phyloP scores from a whole-genome alignment of 2,329 filamentous ascomycete genomes.

The Pezizomycotina sp. region DNA sequence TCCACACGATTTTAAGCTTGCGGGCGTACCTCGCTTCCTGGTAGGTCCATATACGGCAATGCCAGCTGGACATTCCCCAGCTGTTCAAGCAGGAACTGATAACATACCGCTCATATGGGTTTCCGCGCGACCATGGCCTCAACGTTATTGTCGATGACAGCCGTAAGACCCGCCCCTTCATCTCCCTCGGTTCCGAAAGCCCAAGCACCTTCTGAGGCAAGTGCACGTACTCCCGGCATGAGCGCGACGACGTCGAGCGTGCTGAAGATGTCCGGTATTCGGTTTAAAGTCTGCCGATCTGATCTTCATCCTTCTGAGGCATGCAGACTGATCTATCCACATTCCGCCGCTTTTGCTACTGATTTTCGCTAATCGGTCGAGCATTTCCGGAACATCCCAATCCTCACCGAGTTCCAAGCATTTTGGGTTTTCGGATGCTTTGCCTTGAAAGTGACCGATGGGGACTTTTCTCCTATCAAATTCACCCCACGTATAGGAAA shows the following conservation, averaged over 20 bases:
- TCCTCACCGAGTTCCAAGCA: conserved; percentile 1
- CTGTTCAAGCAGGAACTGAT: conserved; percentile 1
- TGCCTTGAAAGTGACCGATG: conserved; percentile 1
- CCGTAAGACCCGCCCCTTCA: neutral
- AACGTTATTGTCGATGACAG: too few relatives aligned
- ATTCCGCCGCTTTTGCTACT: conserved; percentile 1
- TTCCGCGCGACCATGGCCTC: too few relatives aligned
- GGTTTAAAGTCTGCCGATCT: conserved; percentile 1
- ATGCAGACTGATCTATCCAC: conserved; percentile 6
- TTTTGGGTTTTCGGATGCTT: neutral
- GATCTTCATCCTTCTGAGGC: conserved; percentile 4
- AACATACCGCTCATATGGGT: neutral
- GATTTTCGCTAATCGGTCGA: conserved; percentile 1
- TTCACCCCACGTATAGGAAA: conserved; percentile 4
- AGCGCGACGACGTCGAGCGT: conserved; percentile 1
- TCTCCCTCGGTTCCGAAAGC: neutral
- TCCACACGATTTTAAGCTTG: neutral
- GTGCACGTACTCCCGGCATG: conserved; percentile 1
- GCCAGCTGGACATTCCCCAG: conserved; percentile 1
- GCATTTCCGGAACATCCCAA: conserved; percentile 1
- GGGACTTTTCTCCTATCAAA: conserved; percentile 1
- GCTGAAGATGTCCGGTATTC: conserved; percentile 3
- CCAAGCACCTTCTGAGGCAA: conserved; percentile 1
- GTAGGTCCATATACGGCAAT: conserved; percentile 3
- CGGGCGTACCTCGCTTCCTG: conserved; percentile 2